Evolutionary conservation across 1,284 basidiomycete species (phyloP).

Genomic region (Bondarzewia mesenterica): DNA sequence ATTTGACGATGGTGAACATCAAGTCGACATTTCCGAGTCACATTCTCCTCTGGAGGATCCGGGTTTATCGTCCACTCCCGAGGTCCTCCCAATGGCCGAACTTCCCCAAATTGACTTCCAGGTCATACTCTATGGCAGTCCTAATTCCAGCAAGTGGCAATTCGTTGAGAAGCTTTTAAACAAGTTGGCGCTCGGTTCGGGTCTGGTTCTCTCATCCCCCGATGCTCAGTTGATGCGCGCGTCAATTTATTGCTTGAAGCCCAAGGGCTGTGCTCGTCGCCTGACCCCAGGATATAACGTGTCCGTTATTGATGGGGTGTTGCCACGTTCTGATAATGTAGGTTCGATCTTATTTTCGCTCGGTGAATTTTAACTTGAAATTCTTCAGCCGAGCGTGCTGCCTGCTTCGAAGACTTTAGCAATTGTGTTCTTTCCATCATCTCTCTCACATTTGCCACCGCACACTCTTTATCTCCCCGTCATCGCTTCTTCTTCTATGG

Average conservation of each 20-base stretch:
- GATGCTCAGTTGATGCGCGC: constrained; percentile 5
- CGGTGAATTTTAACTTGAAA: constrained; percentile 29
- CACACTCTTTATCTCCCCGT: constrained; percentile 1
- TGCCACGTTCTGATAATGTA: constrained; percentile 26
- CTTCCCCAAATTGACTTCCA: constrained; percentile 33
- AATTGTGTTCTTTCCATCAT: constrained; percentile 51
- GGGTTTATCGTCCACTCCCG: constrained; percentile 29
- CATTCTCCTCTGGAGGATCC: constrained; percentile 25
- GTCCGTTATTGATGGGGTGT: constrained; percentile 33
- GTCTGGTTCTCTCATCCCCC: constrained; percentile 14
- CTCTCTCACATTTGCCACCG: background rate
- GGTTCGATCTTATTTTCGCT: constrained; percentile 31
- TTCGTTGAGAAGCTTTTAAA: constrained; percentile 47
- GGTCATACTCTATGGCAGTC: constrained; percentile 54
- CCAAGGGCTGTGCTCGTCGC: constrained; percentile 8
- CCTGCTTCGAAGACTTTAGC: constrained; percentile 41
- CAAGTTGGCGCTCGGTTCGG: constrained; percentile 26
- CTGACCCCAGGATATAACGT: constrained; percentile 8
- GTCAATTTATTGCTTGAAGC: constrained; percentile 12
- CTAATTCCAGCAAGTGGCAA: constrained; percentile 47
- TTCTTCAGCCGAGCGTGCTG: constrained; percentile 33
- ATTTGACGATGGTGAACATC: constrained; percentile 9
- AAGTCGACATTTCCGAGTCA: background rate
- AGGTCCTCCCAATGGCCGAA: constrained; percentile 25
- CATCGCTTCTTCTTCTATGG: constrained; percentile 27